These are phyloP conservation scores for Trichophyton mentagrophytes DNA, from an alignment of 2,329 filamentous ascomycete species.

Conservation along the genomic window DNA sequence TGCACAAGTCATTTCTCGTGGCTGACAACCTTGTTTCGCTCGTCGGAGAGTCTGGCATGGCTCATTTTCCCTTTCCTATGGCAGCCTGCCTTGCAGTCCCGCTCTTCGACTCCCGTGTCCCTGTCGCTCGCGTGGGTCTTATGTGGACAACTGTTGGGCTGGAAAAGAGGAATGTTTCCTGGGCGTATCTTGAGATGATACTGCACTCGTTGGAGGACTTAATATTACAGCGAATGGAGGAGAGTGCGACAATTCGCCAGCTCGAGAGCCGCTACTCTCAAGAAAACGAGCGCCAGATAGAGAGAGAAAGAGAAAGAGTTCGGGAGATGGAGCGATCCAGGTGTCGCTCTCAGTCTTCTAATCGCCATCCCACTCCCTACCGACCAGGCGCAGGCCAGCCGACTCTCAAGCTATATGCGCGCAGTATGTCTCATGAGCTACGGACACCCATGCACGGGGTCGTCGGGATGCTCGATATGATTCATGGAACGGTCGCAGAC, in stretches of 20 bases:
- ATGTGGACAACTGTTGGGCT: slow-evolving; percentile 57
- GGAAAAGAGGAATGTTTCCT: slow-evolving; percentile 43
- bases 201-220: slow-evolving; percentile 57
- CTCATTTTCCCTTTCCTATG: slow-evolving; percentile 43
- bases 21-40: slow-evolving; percentile 49
- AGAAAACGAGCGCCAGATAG: slow-evolving; percentile 25
- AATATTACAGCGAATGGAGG: slow-evolving; percentile 39
- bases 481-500: slow-evolving; percentile 60
- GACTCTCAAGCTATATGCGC: slow-evolving; percentile 58
- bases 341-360: background rate
- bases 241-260: slow-evolving; percentile 4
- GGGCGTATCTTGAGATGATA: slow-evolving; percentile 55
- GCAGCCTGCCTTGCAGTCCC: slow-evolving; percentile 57
- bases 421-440: slow-evolving; percentile 58
- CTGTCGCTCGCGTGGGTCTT: slow-evolving; percentile 57
- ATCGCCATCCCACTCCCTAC: slow-evolving; percentile 9
- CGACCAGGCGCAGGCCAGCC: slow-evolving; percentile 25
- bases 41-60: slow-evolving; percentile 43
- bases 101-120: slow-evolving; percentile 52
- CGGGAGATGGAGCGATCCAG: slow-evolving; percentile 11
- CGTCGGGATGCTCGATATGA: slow-evolving; percentile 63
- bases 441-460: slow-evolving; percentile 65
- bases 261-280: slow-evolving; percentile 13
- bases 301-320: slow-evolving; percentile 21
- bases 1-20: slow-evolving; percentile 50